These are phyloP conservation scores for Monosporozyma aquatica DNA, from an alignment of 805 yeast species.

Conservation along the genomic window DNA sequence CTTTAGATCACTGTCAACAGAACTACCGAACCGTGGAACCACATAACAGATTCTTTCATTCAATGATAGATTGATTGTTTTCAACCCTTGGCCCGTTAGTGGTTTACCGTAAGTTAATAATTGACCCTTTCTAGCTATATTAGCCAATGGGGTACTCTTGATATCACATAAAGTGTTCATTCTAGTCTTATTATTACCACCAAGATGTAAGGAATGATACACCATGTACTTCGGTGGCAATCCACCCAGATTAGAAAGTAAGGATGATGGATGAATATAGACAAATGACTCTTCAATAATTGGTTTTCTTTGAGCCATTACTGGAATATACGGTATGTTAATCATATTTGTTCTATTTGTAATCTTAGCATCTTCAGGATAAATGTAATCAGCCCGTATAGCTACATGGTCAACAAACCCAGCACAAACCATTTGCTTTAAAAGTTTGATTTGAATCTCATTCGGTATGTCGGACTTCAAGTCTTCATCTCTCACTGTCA, in stretches of 20 bases:
- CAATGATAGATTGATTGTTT: conserved; percentile 57
- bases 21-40: conserved; percentile 82
- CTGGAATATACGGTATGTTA: conserved; percentile 57
- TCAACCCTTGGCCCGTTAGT: conserved; percentile 72
- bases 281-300: conserved; percentile 46
- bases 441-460: conserved; percentile 57
- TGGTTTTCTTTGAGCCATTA: conserved; percentile 33
- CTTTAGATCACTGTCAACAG: conserved; percentile 64
- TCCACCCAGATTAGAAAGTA: conserved; percentile 50
- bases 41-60: conserved; percentile 81
- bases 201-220: conserved; percentile 55
- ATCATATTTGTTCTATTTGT: conserved; percentile 50
- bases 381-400: conserved; percentile 62
- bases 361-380: conserved; percentile 52
- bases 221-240: conserved; percentile 75
- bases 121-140: conserved; percentile 64
- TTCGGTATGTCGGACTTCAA: conserved; percentile 59
- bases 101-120: conserved; percentile 84
- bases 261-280: conserved; percentile 73
- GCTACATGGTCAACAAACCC: conserved; percentile 91
- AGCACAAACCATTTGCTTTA: conserved; percentile 87
- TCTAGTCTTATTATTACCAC: conserved; percentile 45
- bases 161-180: conserved; percentile 73
- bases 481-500: conserved; percentile 34
- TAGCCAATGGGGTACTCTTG: conserved; percentile 63